Conservation (phyloP, 2,329 filamentous ascomycete genomes). For the Exophiala phaeomuriformis region DNA sequence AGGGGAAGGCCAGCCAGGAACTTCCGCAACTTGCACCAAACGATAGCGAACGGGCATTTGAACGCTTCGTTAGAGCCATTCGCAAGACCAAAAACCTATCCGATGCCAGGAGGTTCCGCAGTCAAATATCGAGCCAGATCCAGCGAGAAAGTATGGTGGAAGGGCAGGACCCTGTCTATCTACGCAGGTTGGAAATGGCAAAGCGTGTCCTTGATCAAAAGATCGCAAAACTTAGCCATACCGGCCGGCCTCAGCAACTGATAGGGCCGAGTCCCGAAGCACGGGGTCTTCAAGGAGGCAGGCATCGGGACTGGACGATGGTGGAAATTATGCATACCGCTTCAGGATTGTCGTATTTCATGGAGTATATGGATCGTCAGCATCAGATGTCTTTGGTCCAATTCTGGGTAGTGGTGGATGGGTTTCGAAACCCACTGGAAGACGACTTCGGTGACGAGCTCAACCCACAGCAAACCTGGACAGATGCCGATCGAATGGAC, state of each 20-base stretch:
- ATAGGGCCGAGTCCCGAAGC: constrained; percentile 29
- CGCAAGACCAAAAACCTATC: constrained; percentile 83
- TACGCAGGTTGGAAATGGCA: constrained; percentile 84
- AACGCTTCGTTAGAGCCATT: constrained; percentile 85
- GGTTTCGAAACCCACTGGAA: constrained; percentile 88
- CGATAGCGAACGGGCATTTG: constrained; percentile 87
- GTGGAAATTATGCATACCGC: constrained; percentile 83
- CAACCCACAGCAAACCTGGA: constrained; percentile 51
- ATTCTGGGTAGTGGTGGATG: constrained; percentile 97
- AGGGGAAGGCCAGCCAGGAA: constrained; percentile 54
- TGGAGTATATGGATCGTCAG: constrained; percentile 98
- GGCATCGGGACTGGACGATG: constrained; percentile 63
- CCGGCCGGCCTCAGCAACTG: constrained; percentile 37
- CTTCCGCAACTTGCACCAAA: constrained; percentile 74
- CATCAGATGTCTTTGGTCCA: constrained; percentile 82
- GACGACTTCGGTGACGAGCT: constrained; percentile 64
- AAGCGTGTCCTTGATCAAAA: constrained; percentile 84
- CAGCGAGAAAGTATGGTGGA: constrained; percentile 74
- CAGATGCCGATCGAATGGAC: constrained; percentile 75
- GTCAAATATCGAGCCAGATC: constrained; percentile 83
- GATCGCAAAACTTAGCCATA: constrained; percentile 69
- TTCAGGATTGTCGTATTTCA: constrained; percentile 91
- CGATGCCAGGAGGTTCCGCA: constrained; percentile 85
- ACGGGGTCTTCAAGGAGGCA: constrained; percentile 42
- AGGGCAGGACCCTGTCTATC: constrained; percentile 74